Conservation (phyloP, 106 monocot genomes). For the Dioscorea zingiberensis region DNA sequence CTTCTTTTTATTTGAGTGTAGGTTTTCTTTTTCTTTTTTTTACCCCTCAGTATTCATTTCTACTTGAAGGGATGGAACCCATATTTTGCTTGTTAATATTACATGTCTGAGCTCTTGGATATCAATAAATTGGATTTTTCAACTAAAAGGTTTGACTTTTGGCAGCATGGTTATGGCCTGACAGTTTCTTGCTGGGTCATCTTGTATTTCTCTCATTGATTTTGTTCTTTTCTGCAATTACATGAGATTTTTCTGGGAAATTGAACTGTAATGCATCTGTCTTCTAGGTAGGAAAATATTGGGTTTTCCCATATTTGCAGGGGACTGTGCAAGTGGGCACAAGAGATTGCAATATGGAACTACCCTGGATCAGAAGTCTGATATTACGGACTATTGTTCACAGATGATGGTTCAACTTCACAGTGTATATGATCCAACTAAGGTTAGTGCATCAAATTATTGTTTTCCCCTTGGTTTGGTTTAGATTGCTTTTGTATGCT, state of each 20-base stretch:
- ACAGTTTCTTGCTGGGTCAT: too few species aligned
- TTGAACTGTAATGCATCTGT: too few species aligned
- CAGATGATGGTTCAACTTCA: conserved; percentile 91
- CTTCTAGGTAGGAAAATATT: conserved; percentile 74
- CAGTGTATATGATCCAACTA: conserved; percentile 78
- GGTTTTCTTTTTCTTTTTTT: too few species aligned
- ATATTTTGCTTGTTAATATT: too few species aligned
- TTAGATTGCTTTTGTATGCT: background rate
- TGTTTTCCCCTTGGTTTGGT: background rate
- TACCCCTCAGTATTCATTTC: too few species aligned
- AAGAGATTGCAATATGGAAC: conserved; percentile 34
- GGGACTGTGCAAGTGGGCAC: conserved; percentile 82
- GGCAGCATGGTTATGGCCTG: too few species aligned
- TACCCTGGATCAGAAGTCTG: conserved; percentile 71
- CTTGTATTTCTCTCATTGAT: background rate
- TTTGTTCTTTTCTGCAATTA: background rate
- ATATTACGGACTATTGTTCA: conserved; percentile 71
- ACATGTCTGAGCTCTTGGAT: too few species aligned
- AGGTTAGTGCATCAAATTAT: conserved; percentile 29
- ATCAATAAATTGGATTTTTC: too few species aligned
- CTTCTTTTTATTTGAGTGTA: too few species aligned
- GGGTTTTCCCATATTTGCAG: conserved; percentile 90
- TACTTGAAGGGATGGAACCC: too few species aligned
- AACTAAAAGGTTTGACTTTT: too few species aligned
- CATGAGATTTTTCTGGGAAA: background rate